Evolutionary conservation across 2,329 filamentous ascomycete species (phyloP), one percentile per base, ranked within the genome.

Genomic region (Aspergillus pseudotamarii): DNA sequence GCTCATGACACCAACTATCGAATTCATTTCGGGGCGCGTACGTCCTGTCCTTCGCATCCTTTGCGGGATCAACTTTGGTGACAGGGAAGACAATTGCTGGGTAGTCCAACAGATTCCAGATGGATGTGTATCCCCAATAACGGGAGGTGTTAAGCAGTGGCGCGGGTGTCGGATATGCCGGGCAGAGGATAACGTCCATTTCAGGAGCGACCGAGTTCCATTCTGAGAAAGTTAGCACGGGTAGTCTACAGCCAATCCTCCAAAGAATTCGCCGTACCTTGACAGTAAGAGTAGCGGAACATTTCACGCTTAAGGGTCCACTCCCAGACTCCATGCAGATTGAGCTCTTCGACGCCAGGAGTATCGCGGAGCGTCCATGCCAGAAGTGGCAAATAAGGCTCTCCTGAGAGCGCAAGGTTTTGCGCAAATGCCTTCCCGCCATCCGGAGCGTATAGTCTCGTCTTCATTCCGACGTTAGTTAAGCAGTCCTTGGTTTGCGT

Each of bases 61-160:
- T 68, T 0, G 68, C 68, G 1, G 78, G 78, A 59, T 84, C 79
- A 1, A 82, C 80, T 48, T 76, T 71, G 1, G 78, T 79, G 1
- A 85, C 86, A 0, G 89, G 89, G 70, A 91, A 89, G 0, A 87
- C 82, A 2, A 85, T 74, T 11, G 82, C 84, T 0, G 89, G 87
- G 72, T 90, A 90, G 72, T 92, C 88, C 1, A 91, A 81, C 48
- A 91, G 69, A 71, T 91, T 92, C 88, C 88, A 91, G 64, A 88
- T 84, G 0, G 83, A 79, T 0, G 88, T 90, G 68, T 91, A 92
- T 1, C 83, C 84, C 88, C 88, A 91, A 67, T 86, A 86, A 43
- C 75, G 80, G 72, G 89, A 70, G 63, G 80, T 76, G 66, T 86
- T 74, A 65, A 87, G 81, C 64, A 84, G 76, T 3, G 82, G 85